Percentiles rank a stretch among this genome's conserved stretches.
phyloP scores from a whole-genome alignment of 129 eudicot species.

The Pulicaria dysenterica region DNA sequence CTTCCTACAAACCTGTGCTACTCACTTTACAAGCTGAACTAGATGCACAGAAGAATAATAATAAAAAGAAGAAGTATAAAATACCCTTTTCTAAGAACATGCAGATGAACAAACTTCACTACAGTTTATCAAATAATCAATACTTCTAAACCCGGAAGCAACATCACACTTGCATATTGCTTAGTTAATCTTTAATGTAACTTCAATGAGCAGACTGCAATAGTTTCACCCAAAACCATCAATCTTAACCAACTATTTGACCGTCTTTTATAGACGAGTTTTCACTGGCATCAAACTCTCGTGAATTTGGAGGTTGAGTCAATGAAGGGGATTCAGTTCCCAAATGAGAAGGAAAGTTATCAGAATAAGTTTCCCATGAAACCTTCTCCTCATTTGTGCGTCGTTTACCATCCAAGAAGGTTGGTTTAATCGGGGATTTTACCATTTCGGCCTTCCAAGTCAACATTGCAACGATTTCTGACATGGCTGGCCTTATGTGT shows the following conservation, averaged over 20 bases:
- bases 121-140: not conserved
- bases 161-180: conserved; percentile 1
- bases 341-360: conserved; percentile 49
- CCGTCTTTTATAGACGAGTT: conserved; percentile 3
- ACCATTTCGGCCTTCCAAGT: conserved; percentile 50
- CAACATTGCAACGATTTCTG: conserved; percentile 71
- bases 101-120: conserved; percentile 8
- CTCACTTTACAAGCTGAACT: conserved; percentile 36
- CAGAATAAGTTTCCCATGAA: conserved; percentile 56
- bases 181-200: not conserved
- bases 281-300: conserved; percentile 32
- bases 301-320: conserved; percentile 46
- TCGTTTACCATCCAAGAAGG: conserved; percentile 50
- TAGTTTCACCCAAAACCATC: not conserved
- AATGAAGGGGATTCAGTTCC: conserved; percentile 55
- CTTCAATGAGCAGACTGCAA: conserved; percentile 3
- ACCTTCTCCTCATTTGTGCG: conserved; percentile 36
- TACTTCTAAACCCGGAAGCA: not conserved
- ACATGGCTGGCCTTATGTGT: conserved; percentile 67
- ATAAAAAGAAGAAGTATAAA: not conserved
- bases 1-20: conserved; percentile 20
- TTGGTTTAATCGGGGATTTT: conserved; percentile 53
- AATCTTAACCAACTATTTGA: not conserved
- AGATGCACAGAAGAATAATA: conserved; percentile 19
- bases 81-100: conserved; percentile 1